Evolutionary conservation across 345 rosid genomes (phyloP), one percentile per base, ranked within the genome.

Genomic region (Brassica napus): DNA sequence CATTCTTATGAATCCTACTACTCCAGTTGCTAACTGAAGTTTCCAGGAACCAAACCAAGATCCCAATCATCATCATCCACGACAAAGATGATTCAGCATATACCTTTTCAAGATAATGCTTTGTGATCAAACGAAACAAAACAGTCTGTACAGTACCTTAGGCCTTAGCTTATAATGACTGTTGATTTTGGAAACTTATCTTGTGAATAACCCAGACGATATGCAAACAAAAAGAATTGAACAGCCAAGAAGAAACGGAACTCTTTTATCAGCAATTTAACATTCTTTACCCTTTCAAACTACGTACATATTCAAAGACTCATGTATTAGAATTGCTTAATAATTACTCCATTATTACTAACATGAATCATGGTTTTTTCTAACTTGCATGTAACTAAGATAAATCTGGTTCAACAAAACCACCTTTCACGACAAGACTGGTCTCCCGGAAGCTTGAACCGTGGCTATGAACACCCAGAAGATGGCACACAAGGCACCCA

Each of bases 401-500:
- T 39, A 39, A 39, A 39, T 7, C 11, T 39, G 4, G 47, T 39
- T 10, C 14, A 42, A 42, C 49, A 42, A 42, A 42, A 42, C 49
- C 49, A 42, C 14, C 49, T 42, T 5, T 71, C 76, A 78, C 12
- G 59, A 59, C 4, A 42, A 42, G 49, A 42, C 49, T 42, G 15
- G 78, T 73, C 83, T 79, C 58, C 80, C 77, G 54, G 79, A 47
- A 58, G 78, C 58, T 79, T 87, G 76, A 21, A 83, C 69, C 8
- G 82, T 77, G 80, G 94, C 93, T 18, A 89, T 75, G 64, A 89
- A 80, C 59, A 88, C 79, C 91, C 92, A 91, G 68, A 89, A 78
- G 65, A 92, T 64, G 28, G 93, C 97, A 77, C 84, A 88, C 68
- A 89, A 70, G n/a, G 84, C 91, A 69, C 89, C 98, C 52, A 91